Conservation (phyloP, 78 protist species). For the Speleostelium caveatum region DNA sequence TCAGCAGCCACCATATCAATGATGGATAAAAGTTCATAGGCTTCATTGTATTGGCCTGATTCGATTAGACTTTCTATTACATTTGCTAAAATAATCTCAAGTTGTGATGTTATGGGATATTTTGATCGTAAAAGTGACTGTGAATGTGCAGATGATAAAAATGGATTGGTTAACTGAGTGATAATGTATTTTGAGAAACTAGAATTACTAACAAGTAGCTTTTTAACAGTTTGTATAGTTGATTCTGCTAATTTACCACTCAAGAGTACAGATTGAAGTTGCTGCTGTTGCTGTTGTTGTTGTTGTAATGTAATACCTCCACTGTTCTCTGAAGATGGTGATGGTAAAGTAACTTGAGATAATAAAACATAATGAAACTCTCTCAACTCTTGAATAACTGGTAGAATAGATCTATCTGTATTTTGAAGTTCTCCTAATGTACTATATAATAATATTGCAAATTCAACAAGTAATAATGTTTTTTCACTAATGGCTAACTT, state of each 20-base stretch:
- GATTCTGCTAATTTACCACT: neutral
- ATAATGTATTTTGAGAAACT: conserved; percentile 17
- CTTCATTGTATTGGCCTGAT: conserved; percentile 21
- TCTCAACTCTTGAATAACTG: conserved; percentile 60
- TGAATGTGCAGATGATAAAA: conserved; percentile 4
- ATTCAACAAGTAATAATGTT: conserved; percentile 41
- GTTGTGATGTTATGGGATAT: conserved; percentile 52
- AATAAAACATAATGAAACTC: conserved; percentile 67
- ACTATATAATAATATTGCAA: conserved; percentile 38
- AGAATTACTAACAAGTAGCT: neutral
- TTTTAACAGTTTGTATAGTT: conserved; percentile 7
- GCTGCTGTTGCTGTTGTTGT: conserved; percentile 4
- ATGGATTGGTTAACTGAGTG: conserved; percentile 33
- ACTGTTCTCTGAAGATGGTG: too few relatives aligned
- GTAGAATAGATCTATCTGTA: conserved; percentile 35
- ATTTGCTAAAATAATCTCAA: conserved; percentile 21
- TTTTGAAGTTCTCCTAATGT: conserved; percentile 13
- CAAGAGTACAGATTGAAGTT: neutral
- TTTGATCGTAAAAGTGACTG: conserved; percentile 1
- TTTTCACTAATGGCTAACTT: conserved; percentile 31
- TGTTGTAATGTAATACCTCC: neutral
- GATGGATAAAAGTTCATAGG: conserved; percentile 33
- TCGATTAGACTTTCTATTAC: conserved; percentile 11
- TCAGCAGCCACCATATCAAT: conserved; percentile 18
- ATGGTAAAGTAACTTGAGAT: too few relatives aligned